phyloP scores from a whole-genome alignment of 2,329 filamentous ascomycete species.

The Geosmithia morbida region DNA sequence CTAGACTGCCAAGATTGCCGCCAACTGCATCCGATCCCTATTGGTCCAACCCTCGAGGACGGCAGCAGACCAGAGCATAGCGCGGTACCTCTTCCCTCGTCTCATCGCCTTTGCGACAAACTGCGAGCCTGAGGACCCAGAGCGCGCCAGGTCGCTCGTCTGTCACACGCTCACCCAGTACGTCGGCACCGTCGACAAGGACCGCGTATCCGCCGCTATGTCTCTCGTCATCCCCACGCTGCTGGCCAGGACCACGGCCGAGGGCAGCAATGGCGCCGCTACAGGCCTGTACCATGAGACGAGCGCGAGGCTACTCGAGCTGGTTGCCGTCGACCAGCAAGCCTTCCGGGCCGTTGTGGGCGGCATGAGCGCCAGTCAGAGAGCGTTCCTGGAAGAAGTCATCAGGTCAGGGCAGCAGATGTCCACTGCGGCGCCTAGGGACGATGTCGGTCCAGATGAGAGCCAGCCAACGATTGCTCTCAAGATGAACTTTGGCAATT shows the following conservation, averaged over 20 bases:
- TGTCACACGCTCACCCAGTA: constrained; percentile 65
- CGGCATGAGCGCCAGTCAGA: constrained; percentile 55
- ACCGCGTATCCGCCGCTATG: constrained; percentile 45
- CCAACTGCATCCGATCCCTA: constrained; percentile 77
- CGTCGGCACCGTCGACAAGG: constrained; percentile 31
- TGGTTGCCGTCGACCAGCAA: constrained; percentile 60
- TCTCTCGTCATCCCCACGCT: constrained; percentile 66
- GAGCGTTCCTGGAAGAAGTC: constrained; percentile 66
- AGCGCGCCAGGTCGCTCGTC: constrained; percentile 56
- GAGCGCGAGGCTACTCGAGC: constrained; percentile 60
- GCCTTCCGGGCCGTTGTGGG: constrained; percentile 64
- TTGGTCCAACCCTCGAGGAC: constrained; percentile 52
- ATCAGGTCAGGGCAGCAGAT: constrained; percentile 47
- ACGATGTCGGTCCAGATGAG: constrained; percentile 19
- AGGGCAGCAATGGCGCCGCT: constrained; percentile 29
- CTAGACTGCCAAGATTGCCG: constrained; percentile 74
- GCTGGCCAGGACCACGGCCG: constrained; percentile 54
- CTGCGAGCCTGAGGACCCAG: constrained; percentile 62
- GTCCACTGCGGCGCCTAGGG: constrained; percentile 21
- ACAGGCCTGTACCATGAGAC: constrained; percentile 47
- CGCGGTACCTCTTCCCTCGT: constrained; percentile 59
- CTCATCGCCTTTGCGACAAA: constrained; percentile 62
- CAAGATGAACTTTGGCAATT: constrained; percentile 76
- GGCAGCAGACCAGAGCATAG: constrained; percentile 56
- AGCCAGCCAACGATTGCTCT: constrained; percentile 74